Evolutionary conservation across 305 asterid species (phyloP), one percentile per base, ranked within the genome.

Genomic region (Fraxinus floribunda): DNA sequence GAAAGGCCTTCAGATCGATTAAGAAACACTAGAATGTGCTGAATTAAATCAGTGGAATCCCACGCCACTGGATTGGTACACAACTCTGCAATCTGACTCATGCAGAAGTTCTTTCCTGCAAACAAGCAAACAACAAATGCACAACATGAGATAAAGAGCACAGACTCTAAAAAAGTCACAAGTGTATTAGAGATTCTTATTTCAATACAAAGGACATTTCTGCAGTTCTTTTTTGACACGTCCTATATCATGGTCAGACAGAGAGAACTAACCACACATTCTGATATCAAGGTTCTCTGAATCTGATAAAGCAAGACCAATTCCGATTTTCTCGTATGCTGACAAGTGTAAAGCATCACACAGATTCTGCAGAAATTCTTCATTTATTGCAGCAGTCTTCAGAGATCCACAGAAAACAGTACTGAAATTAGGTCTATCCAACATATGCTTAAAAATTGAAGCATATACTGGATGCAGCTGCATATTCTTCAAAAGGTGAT

Each of bases 61-160:
- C 90, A 60, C 75, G 91, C 82, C 82, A 78, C 72, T 4, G 93
- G 91, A 88, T 84, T 86, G 68, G 91, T 86, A 83, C 93, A 85
- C 83, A 93, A 87, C 83, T 92, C 97, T 4, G 86, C 87, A 36
- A 93, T 91, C 91, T 92, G 98, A 81, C 89, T 83, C 96, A 97
- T 89, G 89, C 97, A 93, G 82, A 93, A 97, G 84, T 86, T 93
- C 82, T 89, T 93, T 78, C 98, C 99, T 97, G 96, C 90, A 89
- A 89, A 75, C 57, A 76, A 85, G 78, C 24, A 38, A 5, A 76
- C 74, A 81, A 78, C 9, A 79, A 22, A 52, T 26, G 77, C 44
- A 82, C 77, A 74, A 55, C 24, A n/a, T 68, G 38, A 85, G 60
- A 79, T 1, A 72, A 78, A 76, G 74, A 64, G 10, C 36, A 78